Evolutionary conservation across 495 filamentous ascomycete species (phyloP), one percentile per base, ranked within the genome.

Genomic region (Daldinia bambusicola): DNA sequence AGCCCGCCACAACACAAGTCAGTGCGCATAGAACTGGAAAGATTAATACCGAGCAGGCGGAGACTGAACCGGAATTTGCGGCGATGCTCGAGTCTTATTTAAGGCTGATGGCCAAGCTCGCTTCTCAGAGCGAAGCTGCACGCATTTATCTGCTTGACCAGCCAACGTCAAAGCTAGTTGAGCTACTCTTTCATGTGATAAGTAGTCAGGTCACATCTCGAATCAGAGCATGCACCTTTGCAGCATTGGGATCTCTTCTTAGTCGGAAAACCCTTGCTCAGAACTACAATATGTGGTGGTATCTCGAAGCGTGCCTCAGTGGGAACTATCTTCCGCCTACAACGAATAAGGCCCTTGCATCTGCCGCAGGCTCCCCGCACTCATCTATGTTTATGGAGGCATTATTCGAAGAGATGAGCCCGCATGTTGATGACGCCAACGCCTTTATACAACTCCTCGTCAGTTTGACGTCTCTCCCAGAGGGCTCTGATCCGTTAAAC

Each of bases 61-160:
- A 92, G 66, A 84, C 86, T n/a, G 91, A 97, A 76, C 93, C 93
- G 22, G 96, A 99, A 77, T 92, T 91, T 52, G 88, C 89, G 14
- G 88, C 95, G 73, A 97, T 98, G 92, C 83, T 98, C 34, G 93
- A 97, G 75, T 93, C 92, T 69, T 97, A 97, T 75, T 84, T 99
- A 40, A 89, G 94, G 9, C 84, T 99, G 6, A 92, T 96, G 63
- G 87, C 91, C 4, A 93, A 95, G 75, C 79, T 98, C 30, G 90
- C 88, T 53, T 81, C 84, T 10, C 84, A 93, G 69, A 94, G 92
- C 75, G 80, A 82, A 41, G 75, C 80, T n/a, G 90, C 92, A 8
- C 83, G 93, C 64, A 77, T 84, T 32, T 95, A 88, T 82, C 81
- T 97, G 65, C 76, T 94, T 12, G 78, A 85, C n/a, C 87, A 91